Percentiles rank a stretch among this genome's conserved stretches.
phyloP scores from a whole-genome alignment of 208 protist genomes.

The Trypanosoma lewisi region DNA sequence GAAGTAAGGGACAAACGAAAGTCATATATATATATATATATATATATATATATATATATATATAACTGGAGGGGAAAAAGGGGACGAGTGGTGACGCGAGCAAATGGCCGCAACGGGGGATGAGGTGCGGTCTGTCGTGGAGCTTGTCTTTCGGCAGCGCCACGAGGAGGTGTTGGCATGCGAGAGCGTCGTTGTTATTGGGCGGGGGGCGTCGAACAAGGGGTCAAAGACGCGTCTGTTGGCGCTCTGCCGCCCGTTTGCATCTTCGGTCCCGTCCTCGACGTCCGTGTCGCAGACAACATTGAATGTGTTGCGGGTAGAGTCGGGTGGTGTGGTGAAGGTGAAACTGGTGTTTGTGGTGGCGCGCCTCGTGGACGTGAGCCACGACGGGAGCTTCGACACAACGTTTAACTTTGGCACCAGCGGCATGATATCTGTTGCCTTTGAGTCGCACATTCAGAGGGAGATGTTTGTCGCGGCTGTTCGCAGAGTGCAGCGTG shows the following conservation, averaged over 20 bases:
- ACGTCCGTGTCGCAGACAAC: conserved; percentile 6
- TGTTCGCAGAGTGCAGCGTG: conserved; percentile 46
- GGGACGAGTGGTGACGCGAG: background rate
- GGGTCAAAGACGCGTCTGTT: conserved; percentile 47
- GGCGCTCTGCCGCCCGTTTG: conserved; percentile 52
- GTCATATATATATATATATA: background rate
- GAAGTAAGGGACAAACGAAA: background rate
- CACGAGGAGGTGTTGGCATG: conserved; percentile 75
- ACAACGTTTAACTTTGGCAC: conserved; percentile 83
- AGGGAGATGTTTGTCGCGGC: conserved; percentile 86
- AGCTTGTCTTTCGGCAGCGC: conserved; percentile 66
- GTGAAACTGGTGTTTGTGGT: conserved; percentile 70
- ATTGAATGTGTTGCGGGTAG: conserved; percentile 20
- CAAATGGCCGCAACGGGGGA: conserved; percentile 29
- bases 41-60: conserved; percentile 2
- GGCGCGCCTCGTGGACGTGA: conserved; percentile 64
- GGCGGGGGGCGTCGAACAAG: conserved; percentile 32
- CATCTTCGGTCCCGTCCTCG: conserved; percentile 11
- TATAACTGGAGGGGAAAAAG: background rate
- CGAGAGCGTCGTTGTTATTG: conserved; percentile 70
- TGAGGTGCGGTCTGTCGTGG: conserved; percentile 45
- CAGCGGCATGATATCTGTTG: conserved; percentile 77
- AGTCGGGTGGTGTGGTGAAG: conserved; percentile 38
- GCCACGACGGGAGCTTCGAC: conserved; percentile 74
- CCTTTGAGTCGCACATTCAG: conserved; percentile 88